Percentiles rank a stretch among this genome's conserved stretches.
Conservation (phyloP, 495 filamentous ascomycete genomes). For the Penicillium maclennaniae region DNA sequence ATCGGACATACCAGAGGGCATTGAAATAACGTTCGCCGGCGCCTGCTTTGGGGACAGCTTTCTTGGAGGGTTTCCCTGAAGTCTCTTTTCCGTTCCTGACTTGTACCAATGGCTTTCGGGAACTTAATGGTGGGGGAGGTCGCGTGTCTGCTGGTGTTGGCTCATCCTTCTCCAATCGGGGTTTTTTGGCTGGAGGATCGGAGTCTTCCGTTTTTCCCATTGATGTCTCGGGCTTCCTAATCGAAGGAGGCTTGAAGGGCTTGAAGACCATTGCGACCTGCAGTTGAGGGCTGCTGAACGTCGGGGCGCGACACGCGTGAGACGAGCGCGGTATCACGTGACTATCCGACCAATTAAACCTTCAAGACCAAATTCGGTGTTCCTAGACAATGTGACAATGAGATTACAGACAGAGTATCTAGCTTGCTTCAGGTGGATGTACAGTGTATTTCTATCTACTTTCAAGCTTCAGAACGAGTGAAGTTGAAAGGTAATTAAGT, state of each 20-base stretch:
- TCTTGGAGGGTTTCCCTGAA: conserved; percentile 2
- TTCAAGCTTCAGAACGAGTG: background rate
- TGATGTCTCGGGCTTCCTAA: conserved; percentile 28
- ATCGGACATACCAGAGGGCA: conserved; percentile 57
- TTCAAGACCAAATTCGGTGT: background rate
- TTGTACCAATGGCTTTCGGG: conserved; percentile 31
- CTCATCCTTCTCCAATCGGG: conserved; percentile 24
- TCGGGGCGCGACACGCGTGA: conserved; percentile 11
- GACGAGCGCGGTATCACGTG: conserved; percentile 22
- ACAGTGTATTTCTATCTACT: background rate
- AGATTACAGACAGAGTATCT: background rate
- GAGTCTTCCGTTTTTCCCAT: conserved; percentile 4
- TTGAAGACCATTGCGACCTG: conserved; percentile 42
- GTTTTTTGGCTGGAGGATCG: conserved; percentile 28
- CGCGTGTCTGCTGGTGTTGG: conserved; percentile 6
- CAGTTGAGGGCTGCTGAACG: conserved; percentile 1
- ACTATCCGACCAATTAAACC: background rate
- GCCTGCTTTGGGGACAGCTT: conserved; percentile 1
- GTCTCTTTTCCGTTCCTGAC: conserved; percentile 25
- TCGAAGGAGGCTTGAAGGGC: conserved; percentile 43
- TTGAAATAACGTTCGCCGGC: conserved; percentile 56
- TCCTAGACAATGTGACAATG: background rate
- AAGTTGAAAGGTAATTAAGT: conserved; percentile 1
- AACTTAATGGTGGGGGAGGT: conserved; percentile 5
- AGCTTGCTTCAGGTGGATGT: background rate